phyloP scores from a whole-genome alignment of 1,139 yeast species.

The Yamadazyma jaroonii region DNA sequence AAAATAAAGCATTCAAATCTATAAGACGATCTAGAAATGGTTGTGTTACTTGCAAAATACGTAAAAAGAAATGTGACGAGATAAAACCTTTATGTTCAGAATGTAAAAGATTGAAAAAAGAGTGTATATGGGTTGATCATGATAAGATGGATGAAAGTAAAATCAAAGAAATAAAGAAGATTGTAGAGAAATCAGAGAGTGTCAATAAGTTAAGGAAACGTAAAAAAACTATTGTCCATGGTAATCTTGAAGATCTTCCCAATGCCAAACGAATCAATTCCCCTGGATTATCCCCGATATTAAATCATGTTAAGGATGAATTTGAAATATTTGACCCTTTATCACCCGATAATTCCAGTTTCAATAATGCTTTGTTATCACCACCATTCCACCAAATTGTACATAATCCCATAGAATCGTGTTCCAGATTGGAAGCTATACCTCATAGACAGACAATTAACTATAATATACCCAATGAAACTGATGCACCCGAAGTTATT shows the following conservation, averaged over 20 bases:
- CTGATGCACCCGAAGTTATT: too few species aligned
- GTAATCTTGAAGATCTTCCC: neutral
- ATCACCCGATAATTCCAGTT: slow-evolving; percentile 6
- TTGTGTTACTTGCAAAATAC: slow-evolving; percentile 65
- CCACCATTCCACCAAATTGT: neutral
- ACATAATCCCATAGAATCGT: too few species aligned
- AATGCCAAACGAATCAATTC: slow-evolving; percentile 6
- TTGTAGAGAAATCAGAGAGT: slow-evolving; percentile 31
- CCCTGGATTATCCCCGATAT: slow-evolving; percentile 9
- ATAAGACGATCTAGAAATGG: slow-evolving; percentile 50
- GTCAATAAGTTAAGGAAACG: slow-evolving; percentile 33
- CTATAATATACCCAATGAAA: too few species aligned
- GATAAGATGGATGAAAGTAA: slow-evolving; percentile 13
- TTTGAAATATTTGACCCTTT: slow-evolving; percentile 4
- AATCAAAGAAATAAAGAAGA: slow-evolving; percentile 8
- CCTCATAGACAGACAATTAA: too few species aligned
- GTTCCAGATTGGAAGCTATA: too few species aligned
- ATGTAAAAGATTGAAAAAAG: slow-evolving; percentile 51
- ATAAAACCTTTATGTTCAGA: slow-evolving; percentile 57
- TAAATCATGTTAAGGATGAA: slow-evolving; percentile 7
- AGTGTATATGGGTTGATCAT: slow-evolving; percentile 45
- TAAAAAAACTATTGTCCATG: slow-evolving; percentile 10
- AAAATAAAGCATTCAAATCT: slow-evolving; percentile 7
- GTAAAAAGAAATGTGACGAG: slow-evolving; percentile 77
- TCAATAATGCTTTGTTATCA: neutral